Conservation (phyloP, 306 rosid species). For the Adenanthera pavonina region DNA sequence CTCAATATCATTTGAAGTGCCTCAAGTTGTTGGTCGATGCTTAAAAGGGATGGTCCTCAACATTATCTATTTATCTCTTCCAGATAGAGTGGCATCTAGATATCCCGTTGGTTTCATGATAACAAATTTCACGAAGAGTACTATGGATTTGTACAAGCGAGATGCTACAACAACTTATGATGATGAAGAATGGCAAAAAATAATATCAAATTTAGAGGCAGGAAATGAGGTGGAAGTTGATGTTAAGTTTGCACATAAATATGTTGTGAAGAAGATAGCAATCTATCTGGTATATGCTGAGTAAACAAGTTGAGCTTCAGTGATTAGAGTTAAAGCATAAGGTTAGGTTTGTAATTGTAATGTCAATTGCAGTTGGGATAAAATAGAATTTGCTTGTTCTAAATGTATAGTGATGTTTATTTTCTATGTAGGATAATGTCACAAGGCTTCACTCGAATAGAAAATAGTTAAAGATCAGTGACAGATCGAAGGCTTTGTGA, state of each 20-base stretch:
- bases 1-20: not conserved
- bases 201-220: not conserved
- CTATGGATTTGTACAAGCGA: not conserved
- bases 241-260: not conserved
- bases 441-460: too few relatives aligned
- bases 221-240: not conserved
- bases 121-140: not conserved
- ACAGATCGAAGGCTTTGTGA: too few relatives aligned
- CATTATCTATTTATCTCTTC: not conserved
- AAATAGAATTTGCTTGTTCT: too few relatives aligned
- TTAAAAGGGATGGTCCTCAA: not conserved
- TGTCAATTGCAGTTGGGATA: too few relatives aligned
- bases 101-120: not conserved
- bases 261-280: not conserved
- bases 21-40: not conserved
- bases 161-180: not conserved
- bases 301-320: not conserved
- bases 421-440: too few relatives aligned
- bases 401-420: too few relatives aligned
- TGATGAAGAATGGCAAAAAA: not conserved
- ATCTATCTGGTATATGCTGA: not conserved
- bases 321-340: too few relatives aligned
- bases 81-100: not conserved
- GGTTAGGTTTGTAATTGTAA: too few relatives aligned
- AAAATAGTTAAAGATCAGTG: too few relatives aligned